These are phyloP conservation scores for Hirsutella minnesotensis DNA, from an alignment of 2,329 filamentous ascomycete genomes.

Conservation along the genomic window DNA sequence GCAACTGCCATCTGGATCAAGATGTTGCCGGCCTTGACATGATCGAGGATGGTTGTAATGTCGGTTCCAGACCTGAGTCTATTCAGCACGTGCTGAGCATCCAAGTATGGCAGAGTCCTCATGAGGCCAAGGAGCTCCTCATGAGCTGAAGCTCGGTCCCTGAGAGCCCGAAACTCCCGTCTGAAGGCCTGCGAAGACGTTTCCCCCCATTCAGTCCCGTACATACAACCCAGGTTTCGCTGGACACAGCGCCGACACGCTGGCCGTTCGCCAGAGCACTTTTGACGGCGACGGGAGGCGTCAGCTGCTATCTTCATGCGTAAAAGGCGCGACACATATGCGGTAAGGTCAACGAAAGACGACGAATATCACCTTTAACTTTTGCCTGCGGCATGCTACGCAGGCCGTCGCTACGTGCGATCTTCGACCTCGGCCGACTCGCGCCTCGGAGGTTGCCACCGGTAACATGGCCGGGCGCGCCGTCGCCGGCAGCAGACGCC, in stretches of 20 bases:
- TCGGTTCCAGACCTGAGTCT: conserved; percentile 23
- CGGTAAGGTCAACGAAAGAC: too few species aligned
- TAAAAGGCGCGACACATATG: neutral
- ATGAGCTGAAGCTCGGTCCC: conserved; percentile 1
- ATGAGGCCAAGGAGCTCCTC: conserved; percentile 10
- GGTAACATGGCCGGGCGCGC: neutral
- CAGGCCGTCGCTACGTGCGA: neutral
- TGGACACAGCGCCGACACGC: conserved; percentile 11
- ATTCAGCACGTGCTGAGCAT: conserved; percentile 20
- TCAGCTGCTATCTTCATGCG: neutral
- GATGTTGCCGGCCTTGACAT: conserved; percentile 22
- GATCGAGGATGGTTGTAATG: conserved; percentile 17
- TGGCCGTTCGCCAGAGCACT: conserved; percentile 16
- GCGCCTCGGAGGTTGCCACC: neutral
- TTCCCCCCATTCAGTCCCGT: conserved; percentile 9
- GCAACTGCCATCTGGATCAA: conserved; percentile 24
- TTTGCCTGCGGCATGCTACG: neutral
- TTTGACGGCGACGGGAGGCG: neutral
- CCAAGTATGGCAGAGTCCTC: conserved; percentile 10
- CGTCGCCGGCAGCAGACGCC: neutral
- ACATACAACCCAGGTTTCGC: conserved; percentile 8
- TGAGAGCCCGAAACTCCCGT: conserved; percentile 2
- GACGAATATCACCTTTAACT: neutral
- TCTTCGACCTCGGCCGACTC: too few species aligned
- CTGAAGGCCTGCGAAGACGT: conserved; percentile 9